Percentiles rank a stretch among this genome's conserved stretches.
Evolutionary conservation across 345 rosid species (phyloP).

Genomic region (Boechera retrofracta): DNA sequence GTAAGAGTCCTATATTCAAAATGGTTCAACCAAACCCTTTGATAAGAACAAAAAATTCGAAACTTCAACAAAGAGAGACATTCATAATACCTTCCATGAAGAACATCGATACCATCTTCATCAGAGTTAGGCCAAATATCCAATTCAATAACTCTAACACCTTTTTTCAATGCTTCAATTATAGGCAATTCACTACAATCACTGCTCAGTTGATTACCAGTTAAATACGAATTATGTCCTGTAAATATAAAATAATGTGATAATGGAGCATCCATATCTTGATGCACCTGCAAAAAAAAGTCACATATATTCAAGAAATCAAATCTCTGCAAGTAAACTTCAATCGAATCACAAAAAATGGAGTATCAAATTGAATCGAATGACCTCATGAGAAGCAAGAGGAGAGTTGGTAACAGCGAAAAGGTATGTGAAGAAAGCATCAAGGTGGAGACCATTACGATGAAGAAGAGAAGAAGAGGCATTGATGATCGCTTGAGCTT

Average conservation of each 20-base stretch:
- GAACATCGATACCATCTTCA: slow-evolving; percentile 74
- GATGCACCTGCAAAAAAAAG: slow-evolving; percentile 65
- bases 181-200: slow-evolving; percentile 94
- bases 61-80: background rate
- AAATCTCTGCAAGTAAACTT: background rate
- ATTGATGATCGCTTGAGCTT: slow-evolving; percentile 65
- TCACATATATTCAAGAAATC: background rate
- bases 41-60: background rate
- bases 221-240: slow-evolving; percentile 91
- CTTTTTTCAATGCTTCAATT: slow-evolving; percentile 66
- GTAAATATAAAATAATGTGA: slow-evolving; percentile 90
- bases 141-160: slow-evolving; percentile 88
- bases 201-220: slow-evolving; percentile 94
- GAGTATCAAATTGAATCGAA: background rate
- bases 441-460: slow-evolving; percentile 60
- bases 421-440: slow-evolving; percentile 69
- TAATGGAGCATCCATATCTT: slow-evolving; percentile 86
- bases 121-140: slow-evolving; percentile 95
- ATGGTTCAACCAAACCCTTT: background rate
- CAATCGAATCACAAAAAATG: background rate
- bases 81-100: slow-evolving; percentile 77
- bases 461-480: slow-evolving; percentile 53
- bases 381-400: slow-evolving; percentile 58
- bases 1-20: slow-evolving; percentile 71
- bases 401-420: slow-evolving; percentile 59